Evolutionary conservation across 2,329 filamentous ascomycete genomes (phyloP), one percentile per base, ranked within the genome.

Genomic region (Penicillium sp.): DNA sequence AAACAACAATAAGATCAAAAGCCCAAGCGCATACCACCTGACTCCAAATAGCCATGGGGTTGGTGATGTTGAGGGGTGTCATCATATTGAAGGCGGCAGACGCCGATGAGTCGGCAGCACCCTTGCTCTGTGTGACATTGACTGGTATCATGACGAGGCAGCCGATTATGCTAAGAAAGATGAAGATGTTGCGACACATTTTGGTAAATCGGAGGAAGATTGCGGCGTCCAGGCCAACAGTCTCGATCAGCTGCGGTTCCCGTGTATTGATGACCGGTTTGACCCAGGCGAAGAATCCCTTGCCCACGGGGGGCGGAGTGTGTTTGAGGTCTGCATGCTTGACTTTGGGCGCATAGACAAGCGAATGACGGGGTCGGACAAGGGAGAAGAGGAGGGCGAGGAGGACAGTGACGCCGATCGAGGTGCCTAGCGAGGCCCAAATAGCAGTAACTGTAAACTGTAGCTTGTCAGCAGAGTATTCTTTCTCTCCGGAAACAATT

Each of bases 181-280:
- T 71, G 71, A 97, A 96, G 62, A 97, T 90, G 72, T 96, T 94
- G 59, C 94, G 87, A 71, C 90, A 90, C 94, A 99, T 97, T 65
- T 87, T 84, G 50, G 88, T 85, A 69, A 97, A 93, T 52, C 93
- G 88, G 64, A 99, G 80, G 73, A 99, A 97, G 48, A 99, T 79
- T 9, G 90, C 89, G 9, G 93, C 94, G 76, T 99, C 94, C 79
- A 99, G 81, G 50, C 94, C 94, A 40, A 96, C 87, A 67, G 89
- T 86, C n/a, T 89, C 83, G 25, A 96, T 82, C 61, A 97, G 76
- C 15, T 90, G 83, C 55, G 86, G 79, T 78, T 99, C 94, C 59
- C 85, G 87, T 15, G 90, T 93, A 60, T 82, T 85, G 76, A 92
- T 82, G 33, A 99, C 79, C 0, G 93, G 93, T 21, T 81, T 80